phyloP scores from a whole-genome alignment of 2,329 filamentous ascomycete genomes.

The Xylariaceae sp. region DNA sequence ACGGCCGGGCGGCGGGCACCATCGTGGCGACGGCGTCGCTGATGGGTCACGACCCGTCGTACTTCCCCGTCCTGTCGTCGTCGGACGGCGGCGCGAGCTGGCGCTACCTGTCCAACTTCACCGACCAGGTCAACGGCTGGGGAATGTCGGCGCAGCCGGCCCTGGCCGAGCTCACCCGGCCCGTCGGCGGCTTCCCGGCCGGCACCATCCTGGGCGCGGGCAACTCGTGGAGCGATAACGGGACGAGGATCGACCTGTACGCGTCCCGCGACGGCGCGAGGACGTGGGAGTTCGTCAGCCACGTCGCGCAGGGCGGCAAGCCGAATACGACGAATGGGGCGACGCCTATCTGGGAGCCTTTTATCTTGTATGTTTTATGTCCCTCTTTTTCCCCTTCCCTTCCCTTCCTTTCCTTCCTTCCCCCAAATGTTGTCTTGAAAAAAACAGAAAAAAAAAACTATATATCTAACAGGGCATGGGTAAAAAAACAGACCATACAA shows the following conservation, averaged over 20 bases:
- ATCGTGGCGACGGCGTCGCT: constrained; percentile 42
- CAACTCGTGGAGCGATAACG: constrained; percentile 52
- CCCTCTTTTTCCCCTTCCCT: neutral
- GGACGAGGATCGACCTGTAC: constrained; percentile 64
- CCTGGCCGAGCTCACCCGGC: constrained; percentile 55
- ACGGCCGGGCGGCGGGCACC: too few species aligned
- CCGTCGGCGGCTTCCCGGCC: constrained; percentile 49
- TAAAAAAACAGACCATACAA: constrained; percentile 41
- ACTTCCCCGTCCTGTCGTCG: constrained; percentile 48
- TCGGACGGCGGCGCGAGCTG: constrained; percentile 51
- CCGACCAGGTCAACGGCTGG: constrained; percentile 57
- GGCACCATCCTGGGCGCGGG: constrained; percentile 59
- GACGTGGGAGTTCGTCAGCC: constrained; percentile 61
- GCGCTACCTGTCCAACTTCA: constrained; percentile 55
- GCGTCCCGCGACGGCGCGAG: constrained; percentile 53
- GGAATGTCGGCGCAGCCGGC: constrained; percentile 63
- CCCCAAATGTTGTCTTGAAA: neutral
- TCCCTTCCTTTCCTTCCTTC: neutral
- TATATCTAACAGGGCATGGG: neutral
- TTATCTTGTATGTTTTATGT: constrained; percentile 38
- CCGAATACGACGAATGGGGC: constrained; percentile 57
- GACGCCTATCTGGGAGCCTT: constrained; percentile 67
- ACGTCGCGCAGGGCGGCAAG: constrained; percentile 55
- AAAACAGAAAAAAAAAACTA: too few species aligned
- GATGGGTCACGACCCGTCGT: constrained; percentile 17